These are phyloP conservation scores for Tolypocladium tropicale DNA, from an alignment of 2,329 filamentous ascomycete species.

Conservation along the genomic window DNA sequence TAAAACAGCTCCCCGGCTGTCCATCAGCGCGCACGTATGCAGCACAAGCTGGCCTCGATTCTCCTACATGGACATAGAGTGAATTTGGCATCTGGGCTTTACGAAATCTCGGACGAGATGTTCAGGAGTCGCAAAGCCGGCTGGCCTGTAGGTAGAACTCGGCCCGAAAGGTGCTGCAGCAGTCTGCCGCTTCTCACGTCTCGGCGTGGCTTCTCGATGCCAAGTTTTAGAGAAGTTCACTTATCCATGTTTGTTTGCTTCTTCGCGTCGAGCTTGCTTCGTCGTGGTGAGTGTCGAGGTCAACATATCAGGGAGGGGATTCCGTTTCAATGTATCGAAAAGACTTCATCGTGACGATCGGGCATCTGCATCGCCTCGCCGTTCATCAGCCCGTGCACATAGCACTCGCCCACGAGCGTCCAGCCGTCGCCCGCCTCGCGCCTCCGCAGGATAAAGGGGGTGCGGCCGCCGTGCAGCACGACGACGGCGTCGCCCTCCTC, in stretches of 20 bases:
- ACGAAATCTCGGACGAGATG: background rate
- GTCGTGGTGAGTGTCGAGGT: too few relatives aligned
- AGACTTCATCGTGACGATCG: slow-evolving; percentile 16
- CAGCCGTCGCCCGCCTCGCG: slow-evolving; percentile 8
- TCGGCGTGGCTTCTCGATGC: background rate
- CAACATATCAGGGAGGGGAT: too few relatives aligned
- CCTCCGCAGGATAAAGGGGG: slow-evolving; percentile 19
- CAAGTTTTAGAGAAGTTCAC: background rate
- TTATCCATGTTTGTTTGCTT: background rate
- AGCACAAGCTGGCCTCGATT: background rate
- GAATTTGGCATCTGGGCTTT: background rate
- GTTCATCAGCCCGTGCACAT: slow-evolving; percentile 26
- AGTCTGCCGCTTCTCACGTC: background rate
- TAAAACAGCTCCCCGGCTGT: background rate
- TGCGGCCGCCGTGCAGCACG: slow-evolving; percentile 21
- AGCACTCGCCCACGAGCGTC: slow-evolving; percentile 24
- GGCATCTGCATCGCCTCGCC: slow-evolving; percentile 18
- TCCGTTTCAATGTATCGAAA: slow-evolving; percentile 18
- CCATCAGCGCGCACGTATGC: background rate
- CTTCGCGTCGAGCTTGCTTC: too few relatives aligned
- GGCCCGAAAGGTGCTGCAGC: too few relatives aligned
- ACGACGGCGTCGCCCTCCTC: slow-evolving; percentile 18
- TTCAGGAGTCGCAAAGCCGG: background rate
- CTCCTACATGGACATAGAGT: background rate
- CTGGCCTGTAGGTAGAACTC: background rate